Percentiles rank a stretch among this genome's conserved stretches.
Conservation (phyloP, 2,329 filamentous ascomycete genomes). For the Calonectria hawksworthii region DNA sequence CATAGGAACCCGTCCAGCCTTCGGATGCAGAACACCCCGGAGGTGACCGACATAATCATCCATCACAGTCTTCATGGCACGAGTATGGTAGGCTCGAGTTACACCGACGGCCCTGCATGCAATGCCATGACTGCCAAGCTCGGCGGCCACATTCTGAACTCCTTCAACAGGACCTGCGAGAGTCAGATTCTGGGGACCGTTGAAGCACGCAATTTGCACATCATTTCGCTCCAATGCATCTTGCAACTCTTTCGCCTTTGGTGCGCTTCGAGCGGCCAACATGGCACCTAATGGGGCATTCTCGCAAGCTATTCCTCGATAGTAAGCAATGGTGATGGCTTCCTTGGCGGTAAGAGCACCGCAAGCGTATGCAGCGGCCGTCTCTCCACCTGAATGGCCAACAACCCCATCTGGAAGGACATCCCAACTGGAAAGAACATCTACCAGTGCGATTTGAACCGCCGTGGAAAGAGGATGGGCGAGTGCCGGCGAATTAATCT, state of each 20-base stretch:
- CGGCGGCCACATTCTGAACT: slow-evolving; percentile 32
- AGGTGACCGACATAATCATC: slow-evolving; percentile 36
- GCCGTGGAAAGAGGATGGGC: slow-evolving; percentile 39
- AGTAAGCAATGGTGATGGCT: slow-evolving; percentile 38
- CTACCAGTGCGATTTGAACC: slow-evolving; percentile 36
- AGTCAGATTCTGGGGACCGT: slow-evolving; percentile 40
- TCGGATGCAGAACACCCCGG: slow-evolving; percentile 26
- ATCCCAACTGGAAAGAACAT: slow-evolving; percentile 39
- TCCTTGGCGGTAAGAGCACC: slow-evolving; percentile 40
- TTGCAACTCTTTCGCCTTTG: slow-evolving; percentile 34
- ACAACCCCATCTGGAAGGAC: slow-evolving; percentile 37
- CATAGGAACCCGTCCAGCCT: slow-evolving; percentile 26
- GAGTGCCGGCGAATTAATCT: slow-evolving; percentile 32
- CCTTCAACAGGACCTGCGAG: slow-evolving; percentile 38
- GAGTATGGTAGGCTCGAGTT: slow-evolving; percentile 40
- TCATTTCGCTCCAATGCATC: slow-evolving; percentile 34
- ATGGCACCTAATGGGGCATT: slow-evolving; percentile 38
- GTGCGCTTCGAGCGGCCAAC: slow-evolving; percentile 36
- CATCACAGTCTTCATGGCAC: slow-evolving; percentile 37
- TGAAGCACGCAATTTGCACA: slow-evolving; percentile 43
- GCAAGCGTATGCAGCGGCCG: slow-evolving; percentile 40
- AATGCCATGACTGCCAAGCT: slow-evolving; percentile 34
- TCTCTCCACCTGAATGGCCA: slow-evolving; percentile 41
- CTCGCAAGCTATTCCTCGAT: slow-evolving; percentile 39
- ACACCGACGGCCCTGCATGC: slow-evolving; percentile 37